These are phyloP conservation scores for Talaromyces borbonicus DNA, from an alignment of 495 filamentous ascomycete species.

Conservation along the genomic window DNA sequence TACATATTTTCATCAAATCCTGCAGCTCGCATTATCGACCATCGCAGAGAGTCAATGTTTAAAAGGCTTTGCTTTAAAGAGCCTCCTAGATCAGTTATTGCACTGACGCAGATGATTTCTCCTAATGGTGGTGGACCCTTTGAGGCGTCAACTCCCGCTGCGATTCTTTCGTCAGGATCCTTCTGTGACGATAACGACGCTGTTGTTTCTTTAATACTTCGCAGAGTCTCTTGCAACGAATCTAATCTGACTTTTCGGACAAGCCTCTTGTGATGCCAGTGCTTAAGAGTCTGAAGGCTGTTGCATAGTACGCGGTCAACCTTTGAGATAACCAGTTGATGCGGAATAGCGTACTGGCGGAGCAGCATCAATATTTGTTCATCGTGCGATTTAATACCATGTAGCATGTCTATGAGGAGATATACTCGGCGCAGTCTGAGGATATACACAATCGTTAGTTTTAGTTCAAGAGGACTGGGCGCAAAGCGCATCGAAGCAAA, in stretches of 20 bases:
- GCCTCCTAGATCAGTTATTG: constrained; percentile 14
- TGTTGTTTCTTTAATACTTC: not conserved
- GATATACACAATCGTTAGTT: too few species aligned
- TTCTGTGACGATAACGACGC: not conserved
- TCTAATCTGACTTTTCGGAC: constrained; percentile 19
- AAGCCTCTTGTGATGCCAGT: constrained; percentile 19
- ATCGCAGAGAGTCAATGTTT: constrained; percentile 37
- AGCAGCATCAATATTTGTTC: constrained; percentile 54
- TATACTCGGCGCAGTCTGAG: constrained; percentile 69
- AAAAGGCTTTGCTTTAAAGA: constrained; percentile 26
- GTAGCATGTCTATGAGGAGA: constrained; percentile 68
- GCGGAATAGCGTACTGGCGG: constrained; percentile 50
- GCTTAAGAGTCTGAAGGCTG: constrained; percentile 22
- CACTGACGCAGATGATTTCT: constrained; percentile 41
- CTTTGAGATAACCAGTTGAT: constrained; percentile 78
- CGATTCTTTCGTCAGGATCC: not conserved
- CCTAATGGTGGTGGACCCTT: constrained; percentile 37
- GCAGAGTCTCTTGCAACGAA: constrained; percentile 21
- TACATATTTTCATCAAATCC: constrained; percentile 33
- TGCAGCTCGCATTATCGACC: constrained; percentile 42
- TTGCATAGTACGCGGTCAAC: constrained; percentile 46
- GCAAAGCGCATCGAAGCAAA: constrained; percentile 1
- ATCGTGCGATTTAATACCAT: constrained; percentile 73
- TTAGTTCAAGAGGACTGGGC: not conserved
- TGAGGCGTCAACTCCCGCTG: constrained; percentile 7